Percentiles rank a stretch among this genome's conserved stretches.
Evolutionary conservation across 2,329 filamentous ascomycete genomes (phyloP).

Genomic region (Trichoderma sp.): DNA sequence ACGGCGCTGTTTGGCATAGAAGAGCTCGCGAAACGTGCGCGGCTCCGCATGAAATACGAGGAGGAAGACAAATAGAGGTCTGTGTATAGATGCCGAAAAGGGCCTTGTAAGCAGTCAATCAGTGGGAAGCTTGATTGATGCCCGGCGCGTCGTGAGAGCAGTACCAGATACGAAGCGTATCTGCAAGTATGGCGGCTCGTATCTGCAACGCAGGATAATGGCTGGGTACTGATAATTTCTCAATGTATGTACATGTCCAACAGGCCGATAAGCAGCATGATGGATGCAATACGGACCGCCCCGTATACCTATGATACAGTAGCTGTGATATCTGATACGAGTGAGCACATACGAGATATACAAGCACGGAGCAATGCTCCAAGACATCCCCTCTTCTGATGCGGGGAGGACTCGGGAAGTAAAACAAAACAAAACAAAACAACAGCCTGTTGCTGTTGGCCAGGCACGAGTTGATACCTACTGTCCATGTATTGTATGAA

Average conservation of each 20-base stretch:
- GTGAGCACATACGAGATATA: not conserved
- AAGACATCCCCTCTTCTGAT: not conserved
- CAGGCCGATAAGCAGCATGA: not conserved
- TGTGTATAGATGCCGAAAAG: not conserved
- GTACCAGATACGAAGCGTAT: not conserved
- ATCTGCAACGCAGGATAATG: not conserved
- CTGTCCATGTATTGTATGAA: not conserved
- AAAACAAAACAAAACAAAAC: not conserved
- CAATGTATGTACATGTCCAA: not conserved
- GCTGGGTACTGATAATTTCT: not conserved
- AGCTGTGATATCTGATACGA: not conserved
- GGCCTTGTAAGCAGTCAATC: slow-evolving; percentile 5
- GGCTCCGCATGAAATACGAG: not conserved
- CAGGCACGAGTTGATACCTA: not conserved
- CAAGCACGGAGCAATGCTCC: not conserved
- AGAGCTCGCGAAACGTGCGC: slow-evolving; percentile 7
- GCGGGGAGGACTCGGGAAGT: not conserved
- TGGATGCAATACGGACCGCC: not conserved
- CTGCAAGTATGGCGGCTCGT: not conserved
- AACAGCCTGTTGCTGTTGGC: not conserved
- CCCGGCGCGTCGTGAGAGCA: not conserved
- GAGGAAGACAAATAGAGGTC: not conserved
- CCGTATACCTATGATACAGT: not conserved
- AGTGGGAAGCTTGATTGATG: not conserved
- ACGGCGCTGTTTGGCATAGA: not conserved